Base-by-base conservation (phyloP, 2,329 filamentous ascomycete genomes). In the Chrysoporthe deuterocubensis region DNA sequence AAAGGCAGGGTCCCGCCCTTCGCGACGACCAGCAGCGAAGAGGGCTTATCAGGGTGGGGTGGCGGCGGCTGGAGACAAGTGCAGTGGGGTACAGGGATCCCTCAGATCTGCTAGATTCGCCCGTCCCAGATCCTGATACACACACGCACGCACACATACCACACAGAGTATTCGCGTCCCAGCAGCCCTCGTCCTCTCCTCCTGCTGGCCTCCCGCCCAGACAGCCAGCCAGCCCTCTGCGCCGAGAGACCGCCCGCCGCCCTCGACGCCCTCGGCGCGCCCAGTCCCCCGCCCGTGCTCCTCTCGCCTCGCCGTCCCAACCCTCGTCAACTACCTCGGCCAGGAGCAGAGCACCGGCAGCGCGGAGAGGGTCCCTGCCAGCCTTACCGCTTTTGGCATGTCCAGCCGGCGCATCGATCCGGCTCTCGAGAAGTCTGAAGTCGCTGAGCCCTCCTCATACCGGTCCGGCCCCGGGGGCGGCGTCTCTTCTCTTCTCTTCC, bases 321-420 rank as follows among this genome's bases (percentile, higher is more conserved):
- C 64, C 21, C 58, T 43, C 21, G 37, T 42, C 34, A 66, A 48
- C 34, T 14, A 52, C 40, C 40, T 32, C 43, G 46, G 62, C 56
- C 57, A 61, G 52, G 56, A 58, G 34, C n/a, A 54, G 4, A 16
- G 52, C 32, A n/a, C 34, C 57, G 40, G 21, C 34, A 37, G 18
- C 52, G 62, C 43, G 52, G 62, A 58, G 62, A 58, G 37, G 32
- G 16, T 44, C 58, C 62, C 32, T 42, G 34, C 9, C 50, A 21
- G 43, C 65, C 58, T 69, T 67, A 52, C 68, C 58, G 6, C 18
- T 62, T 69, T 37, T 63, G 68, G 68, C 44, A 69, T 62, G 68
- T 68, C 62, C 68, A 69, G 65, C 68, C 68, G 68, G 52, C 21
- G 32, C 37, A 11, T 37, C 18, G 43, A 59, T 40, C 65, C 65